Evolutionary conservation across 257 asterid species (phyloP).

Genomic region (Mitragyna speciosa): DNA sequence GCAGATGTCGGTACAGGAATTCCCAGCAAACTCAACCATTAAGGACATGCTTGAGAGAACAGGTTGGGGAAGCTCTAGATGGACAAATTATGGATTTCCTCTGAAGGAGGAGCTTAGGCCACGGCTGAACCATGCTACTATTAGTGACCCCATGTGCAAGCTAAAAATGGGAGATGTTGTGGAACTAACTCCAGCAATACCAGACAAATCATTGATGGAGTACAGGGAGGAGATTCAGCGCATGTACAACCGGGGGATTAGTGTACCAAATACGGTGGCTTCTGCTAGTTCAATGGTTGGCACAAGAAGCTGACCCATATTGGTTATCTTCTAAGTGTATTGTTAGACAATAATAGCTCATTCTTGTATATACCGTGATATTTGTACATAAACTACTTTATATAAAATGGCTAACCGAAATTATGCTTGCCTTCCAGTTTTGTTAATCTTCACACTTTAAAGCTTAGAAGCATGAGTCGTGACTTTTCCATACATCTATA

Average conservation of each 20-base stretch:
- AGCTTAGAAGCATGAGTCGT: background rate
- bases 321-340: constrained; percentile 5
- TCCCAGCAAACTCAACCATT: constrained; percentile 66
- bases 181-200: constrained; percentile 84
- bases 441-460: background rate
- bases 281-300: constrained; percentile 46
- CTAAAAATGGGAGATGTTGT: constrained; percentile 93
- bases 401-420: constrained; percentile 12
- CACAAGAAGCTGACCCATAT: constrained; percentile 48
- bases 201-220: constrained; percentile 68
- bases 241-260: constrained; percentile 68
- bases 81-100: constrained; percentile 61
- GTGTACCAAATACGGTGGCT: constrained; percentile 28
- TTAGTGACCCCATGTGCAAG: constrained; percentile 67
- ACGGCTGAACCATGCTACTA: constrained; percentile 61
- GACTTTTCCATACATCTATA: background rate
- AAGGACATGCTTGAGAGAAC: constrained; percentile 66
- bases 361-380: constrained; percentile 46
- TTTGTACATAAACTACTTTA: constrained; percentile 45
- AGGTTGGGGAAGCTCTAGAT: constrained; percentile 64
- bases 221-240: constrained; percentile 94
- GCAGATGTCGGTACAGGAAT: constrained; percentile 99
- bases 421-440: background rate
- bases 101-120: constrained; percentile 90
- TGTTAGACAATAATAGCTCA: constrained; percentile 2